phyloP scores from a whole-genome alignment of 2,329 filamentous ascomycete species.

The Tolypocladium amazonense region DNA sequence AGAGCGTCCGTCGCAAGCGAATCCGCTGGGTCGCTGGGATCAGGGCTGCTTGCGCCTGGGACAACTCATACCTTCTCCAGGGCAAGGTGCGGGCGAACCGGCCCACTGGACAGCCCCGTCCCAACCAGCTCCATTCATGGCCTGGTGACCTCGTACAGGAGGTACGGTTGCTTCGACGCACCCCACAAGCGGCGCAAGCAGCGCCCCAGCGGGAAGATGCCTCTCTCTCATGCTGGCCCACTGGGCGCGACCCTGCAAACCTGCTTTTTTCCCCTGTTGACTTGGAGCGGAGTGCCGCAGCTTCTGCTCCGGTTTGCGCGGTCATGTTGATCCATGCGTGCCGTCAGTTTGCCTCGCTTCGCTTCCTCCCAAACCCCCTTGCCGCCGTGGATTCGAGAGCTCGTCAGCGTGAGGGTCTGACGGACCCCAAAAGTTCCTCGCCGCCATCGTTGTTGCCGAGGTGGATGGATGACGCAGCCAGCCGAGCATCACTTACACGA shows the following conservation, averaged over 20 bases:
- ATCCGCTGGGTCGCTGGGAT: not conserved
- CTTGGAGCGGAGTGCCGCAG: not conserved
- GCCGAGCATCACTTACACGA: not conserved
- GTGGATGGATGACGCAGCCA: not conserved
- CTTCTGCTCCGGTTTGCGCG: conserved; percentile 2
- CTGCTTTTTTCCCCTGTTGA: not conserved
- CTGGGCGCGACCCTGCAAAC: not conserved
- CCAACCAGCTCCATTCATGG: not conserved
- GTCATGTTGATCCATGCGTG: not conserved
- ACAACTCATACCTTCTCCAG: not conserved
- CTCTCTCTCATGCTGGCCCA: no score
- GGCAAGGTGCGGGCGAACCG: not conserved
- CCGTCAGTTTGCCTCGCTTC: not conserved
- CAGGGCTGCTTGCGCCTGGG: not conserved
- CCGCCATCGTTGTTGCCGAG: not conserved
- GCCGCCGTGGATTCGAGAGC: not conserved
- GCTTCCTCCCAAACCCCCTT: not conserved
- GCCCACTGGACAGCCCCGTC: not conserved
- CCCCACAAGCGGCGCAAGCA: not conserved
- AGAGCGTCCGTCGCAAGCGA: not conserved
- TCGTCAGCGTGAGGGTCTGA: not conserved
- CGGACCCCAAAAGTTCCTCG: not conserved
- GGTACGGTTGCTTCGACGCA: not conserved
- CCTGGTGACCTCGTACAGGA: not conserved
- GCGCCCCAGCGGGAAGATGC: not conserved